phyloP scores from a whole-genome alignment of 257 asterid genomes.

The Primulina tabacum region DNA sequence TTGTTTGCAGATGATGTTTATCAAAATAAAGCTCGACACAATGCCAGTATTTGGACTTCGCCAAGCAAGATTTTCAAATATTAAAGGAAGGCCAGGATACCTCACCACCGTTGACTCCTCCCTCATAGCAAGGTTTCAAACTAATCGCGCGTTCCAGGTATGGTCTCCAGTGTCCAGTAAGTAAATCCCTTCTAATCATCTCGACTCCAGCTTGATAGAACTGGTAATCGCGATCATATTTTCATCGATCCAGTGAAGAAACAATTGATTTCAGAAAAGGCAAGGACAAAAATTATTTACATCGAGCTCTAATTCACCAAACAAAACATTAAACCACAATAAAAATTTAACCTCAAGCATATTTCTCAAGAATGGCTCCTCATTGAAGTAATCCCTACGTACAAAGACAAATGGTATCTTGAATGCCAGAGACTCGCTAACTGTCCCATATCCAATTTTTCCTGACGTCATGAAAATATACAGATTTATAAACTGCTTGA shows the following conservation, averaged over 20 bases:
- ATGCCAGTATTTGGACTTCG: neutral
- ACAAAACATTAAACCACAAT: constrained; percentile 18
- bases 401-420: constrained; percentile 96
- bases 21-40: constrained; percentile 7
- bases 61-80: constrained; percentile 9
- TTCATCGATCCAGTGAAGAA: constrained; percentile 24
- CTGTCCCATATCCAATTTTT: constrained; percentile 97
- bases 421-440: constrained; percentile 91
- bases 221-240: constrained; percentile 34
- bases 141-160: constrained; percentile 90
- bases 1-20: constrained; percentile 3
- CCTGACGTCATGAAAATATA: constrained; percentile 48
- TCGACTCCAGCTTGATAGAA: constrained; percentile 91
- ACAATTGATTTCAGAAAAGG: neutral
- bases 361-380: constrained; percentile 96
- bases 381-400: constrained; percentile 95
- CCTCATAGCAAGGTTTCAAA: constrained; percentile 81
- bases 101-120: constrained; percentile 91
- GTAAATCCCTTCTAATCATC: constrained; percentile 97
- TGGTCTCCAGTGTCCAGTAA: constrained; percentile 94
- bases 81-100: constrained; percentile 34
- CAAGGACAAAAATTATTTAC: neutral
- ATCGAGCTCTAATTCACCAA: neutral
- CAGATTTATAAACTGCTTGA: constrained; percentile 15
- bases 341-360: constrained; percentile 83